Evolutionary conservation across 1,284 basidiomycete genomes (phyloP).

Genomic region (Trichosporon asahii): DNA sequence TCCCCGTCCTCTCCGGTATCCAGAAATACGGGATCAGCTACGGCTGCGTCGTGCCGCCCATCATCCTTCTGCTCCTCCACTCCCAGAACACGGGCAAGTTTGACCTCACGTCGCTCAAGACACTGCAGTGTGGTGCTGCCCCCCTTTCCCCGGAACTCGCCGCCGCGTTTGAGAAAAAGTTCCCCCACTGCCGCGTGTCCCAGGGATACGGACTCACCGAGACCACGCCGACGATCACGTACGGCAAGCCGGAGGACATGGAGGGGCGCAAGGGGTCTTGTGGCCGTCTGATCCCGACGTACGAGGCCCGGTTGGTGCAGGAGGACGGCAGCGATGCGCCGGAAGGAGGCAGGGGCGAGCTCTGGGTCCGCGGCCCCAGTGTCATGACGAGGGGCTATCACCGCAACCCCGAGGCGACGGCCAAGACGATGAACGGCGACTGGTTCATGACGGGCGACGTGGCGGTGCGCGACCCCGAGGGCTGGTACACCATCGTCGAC

Average conservation of each 20-base stretch:
- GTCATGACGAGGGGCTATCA: slow-evolving; percentile 68
- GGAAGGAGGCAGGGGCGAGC: slow-evolving; percentile 65
- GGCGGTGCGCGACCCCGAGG: slow-evolving; percentile 61
- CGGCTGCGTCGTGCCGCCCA: slow-evolving; percentile 74
- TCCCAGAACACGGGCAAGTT: slow-evolving; percentile 64
- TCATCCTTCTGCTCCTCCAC: slow-evolving; percentile 60
- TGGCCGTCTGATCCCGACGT: slow-evolving; percentile 71
- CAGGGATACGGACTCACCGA: slow-evolving; percentile 55
- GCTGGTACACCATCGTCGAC: slow-evolving; percentile 54
- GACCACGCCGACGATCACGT: slow-evolving; percentile 51
- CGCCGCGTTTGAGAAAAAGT: slow-evolving; percentile 29
- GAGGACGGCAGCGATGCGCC: slow-evolving; percentile 47
- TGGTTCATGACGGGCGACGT: slow-evolving; percentile 87
- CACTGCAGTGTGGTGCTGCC: slow-evolving; percentile 74
- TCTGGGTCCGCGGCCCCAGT: slow-evolving; percentile 72
- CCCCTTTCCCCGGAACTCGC: slow-evolving; percentile 60
- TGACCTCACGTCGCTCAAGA: slow-evolving; percentile 62
- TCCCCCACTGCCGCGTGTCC: slow-evolving; percentile 32
- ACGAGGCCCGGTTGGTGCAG: slow-evolving; percentile 68
- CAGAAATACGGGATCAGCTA: slow-evolving; percentile 65
- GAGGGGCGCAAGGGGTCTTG: slow-evolving; percentile 59
- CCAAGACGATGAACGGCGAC: slow-evolving; percentile 54
- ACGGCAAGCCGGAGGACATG: slow-evolving; percentile 42
- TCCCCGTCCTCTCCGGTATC: slow-evolving; percentile 63
- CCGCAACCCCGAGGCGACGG: slow-evolving; percentile 65